Evolutionary conservation across 495 filamentous ascomycete genomes (phyloP), one percentile per base, ranked within the genome.

Genomic region (Neurospora sp.): DNA sequence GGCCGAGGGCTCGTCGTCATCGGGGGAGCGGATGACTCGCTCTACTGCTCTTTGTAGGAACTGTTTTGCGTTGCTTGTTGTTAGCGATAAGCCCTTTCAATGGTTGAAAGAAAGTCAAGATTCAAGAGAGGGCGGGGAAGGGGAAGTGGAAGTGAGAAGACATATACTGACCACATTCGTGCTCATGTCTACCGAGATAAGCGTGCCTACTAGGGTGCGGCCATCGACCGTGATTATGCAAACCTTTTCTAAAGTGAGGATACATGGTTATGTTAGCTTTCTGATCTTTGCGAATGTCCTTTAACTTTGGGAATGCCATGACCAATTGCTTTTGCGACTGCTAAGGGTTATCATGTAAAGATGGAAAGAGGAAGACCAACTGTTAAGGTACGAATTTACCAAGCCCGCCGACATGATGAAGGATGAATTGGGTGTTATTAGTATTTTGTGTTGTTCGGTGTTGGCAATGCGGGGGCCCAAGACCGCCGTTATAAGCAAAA

Each of bases 191-290:
- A 90, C 92, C n/a, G 91, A 92, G 53, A 95, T 83, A 27, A 99
- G 90, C 2, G 83, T 92, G 39, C 96, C 96, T 71, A 92, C 89
- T 45, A 98, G 85, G 18, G 90, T 96, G 75, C 96, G 92, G 70
- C 95, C 96, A 82, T 98, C 96, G 73, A 92, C 91, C 61, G 96
- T 99, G 76, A 99, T 85, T 77, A 99, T 90, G 69, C 93, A 86
- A 70, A 99, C 93, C 80, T 92, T 95, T 80, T 97, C 96, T 98
- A 79, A 22, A 39, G 12, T 20, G 16, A 7, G 6, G 18, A 10
- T 14, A 10, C 4, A 38, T 20, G 14, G 20, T 39, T 12, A 69
- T 77, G 75, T 80, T 73, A 82, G 82, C 78, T 70, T 6, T 14
- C 18, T 22, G 42, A 8, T 70, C 44, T 72, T 72, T 18, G 9